phyloP scores from a whole-genome alignment of 257 asterid genomes.

The Penstemon eatonii region DNA sequence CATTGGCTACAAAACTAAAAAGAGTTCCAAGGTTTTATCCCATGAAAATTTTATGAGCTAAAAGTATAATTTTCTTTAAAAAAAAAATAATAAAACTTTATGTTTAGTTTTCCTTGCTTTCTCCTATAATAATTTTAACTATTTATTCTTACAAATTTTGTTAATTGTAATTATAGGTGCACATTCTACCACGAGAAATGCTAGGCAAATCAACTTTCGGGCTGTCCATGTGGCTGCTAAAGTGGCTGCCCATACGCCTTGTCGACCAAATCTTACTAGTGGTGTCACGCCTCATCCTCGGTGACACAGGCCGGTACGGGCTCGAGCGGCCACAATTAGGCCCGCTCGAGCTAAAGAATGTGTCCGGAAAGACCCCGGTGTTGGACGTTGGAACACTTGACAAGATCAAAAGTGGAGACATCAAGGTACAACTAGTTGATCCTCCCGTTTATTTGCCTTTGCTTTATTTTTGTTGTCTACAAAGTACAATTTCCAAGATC shows the following conservation, averaged over 20 bases:
- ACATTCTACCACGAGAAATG: conserved; percentile 78
- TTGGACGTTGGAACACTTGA: conserved; percentile 72
- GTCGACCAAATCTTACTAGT: conserved; percentile 58
- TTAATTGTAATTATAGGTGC: conserved; percentile 46
- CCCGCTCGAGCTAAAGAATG: conserved; percentile 62
- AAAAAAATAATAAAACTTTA: neutral
- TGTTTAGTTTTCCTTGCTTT: neutral
- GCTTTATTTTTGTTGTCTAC: neutral
- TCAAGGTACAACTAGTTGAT: conserved; percentile 47
- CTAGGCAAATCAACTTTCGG: conserved; percentile 77
- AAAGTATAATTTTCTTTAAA: neutral
- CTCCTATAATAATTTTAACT: neutral
- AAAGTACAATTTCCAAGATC: neutral
- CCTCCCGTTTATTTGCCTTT: neutral
- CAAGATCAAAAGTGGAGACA: conserved; percentile 72
- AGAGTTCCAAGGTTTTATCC: conserved; percentile 31
- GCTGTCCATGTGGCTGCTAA: conserved; percentile 70
- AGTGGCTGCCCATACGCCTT: conserved; percentile 68
- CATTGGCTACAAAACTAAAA: conserved; percentile 22
- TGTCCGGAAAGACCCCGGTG: conserved; percentile 69
- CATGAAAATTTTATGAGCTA: neutral
- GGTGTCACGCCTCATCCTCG: conserved; percentile 50
- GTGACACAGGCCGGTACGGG: conserved; percentile 61
- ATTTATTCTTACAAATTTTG: too few relatives aligned
- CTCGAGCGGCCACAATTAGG: conserved; percentile 56